Evolutionary conservation across 352 stramenopile species (phyloP).

Genomic region (Globisporangium cystogenes): DNA sequence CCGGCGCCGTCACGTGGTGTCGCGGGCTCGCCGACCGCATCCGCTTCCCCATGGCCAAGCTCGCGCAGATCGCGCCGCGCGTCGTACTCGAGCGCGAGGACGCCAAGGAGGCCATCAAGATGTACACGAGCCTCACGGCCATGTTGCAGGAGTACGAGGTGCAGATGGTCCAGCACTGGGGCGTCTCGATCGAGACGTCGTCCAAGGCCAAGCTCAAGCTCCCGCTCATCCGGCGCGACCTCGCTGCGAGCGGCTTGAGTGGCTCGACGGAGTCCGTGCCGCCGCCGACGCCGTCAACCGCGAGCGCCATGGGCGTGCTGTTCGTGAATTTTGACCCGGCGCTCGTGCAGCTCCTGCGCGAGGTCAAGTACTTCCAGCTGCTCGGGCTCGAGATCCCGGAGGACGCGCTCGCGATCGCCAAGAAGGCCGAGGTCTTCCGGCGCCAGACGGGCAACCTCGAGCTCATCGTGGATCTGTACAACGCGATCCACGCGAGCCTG

Average conservation of each 20-base stretch:
- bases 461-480: constrained; percentile 93
- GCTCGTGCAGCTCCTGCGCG: constrained; percentile 86
- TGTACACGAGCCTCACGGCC: constrained; percentile 86
- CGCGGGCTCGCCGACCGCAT: constrained; percentile 83
- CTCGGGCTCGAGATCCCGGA: constrained; percentile 87
- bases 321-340: constrained; percentile 90
- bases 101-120: constrained; percentile 85
- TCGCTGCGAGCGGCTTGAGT: background rate
- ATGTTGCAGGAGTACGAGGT: constrained; percentile 80
- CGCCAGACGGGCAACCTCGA: constrained; percentile 90
- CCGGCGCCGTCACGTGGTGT: constrained; percentile 89
- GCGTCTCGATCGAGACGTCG: constrained; percentile 69
- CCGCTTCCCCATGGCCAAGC: constrained; percentile 86
- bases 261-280: no score
- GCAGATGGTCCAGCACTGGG: constrained; percentile 81
- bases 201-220: constrained; percentile 87
- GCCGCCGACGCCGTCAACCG: no score
- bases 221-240: constrained; percentile 67
- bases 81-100: constrained; percentile 88
- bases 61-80: constrained; percentile 69
- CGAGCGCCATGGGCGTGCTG: constrained; percentile 24
- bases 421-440: constrained; percentile 88
- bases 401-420: constrained; percentile 90
- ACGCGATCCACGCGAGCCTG: constrained; percentile 83
- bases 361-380: constrained; percentile 94